Evolutionary conservation across 1,284 basidiomycete species (phyloP).

Genomic region (Pseudomicrostroma phylloplanum): DNA sequence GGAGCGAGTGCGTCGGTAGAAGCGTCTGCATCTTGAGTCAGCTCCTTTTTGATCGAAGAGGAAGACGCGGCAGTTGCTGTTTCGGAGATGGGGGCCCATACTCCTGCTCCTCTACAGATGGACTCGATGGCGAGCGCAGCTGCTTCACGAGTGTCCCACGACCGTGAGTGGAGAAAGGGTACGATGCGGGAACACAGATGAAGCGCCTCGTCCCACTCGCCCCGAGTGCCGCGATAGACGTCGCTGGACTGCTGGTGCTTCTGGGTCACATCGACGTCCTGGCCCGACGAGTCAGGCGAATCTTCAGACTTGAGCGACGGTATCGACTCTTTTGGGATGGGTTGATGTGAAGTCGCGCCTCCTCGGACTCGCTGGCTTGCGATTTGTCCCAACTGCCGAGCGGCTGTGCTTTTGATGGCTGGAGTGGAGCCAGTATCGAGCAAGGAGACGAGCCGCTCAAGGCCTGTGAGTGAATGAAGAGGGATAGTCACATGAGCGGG

Average conservation of each 20-base stretch:
- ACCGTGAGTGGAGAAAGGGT: slow-evolving; percentile 79
- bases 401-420: slow-evolving; percentile 78
- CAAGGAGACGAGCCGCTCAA: slow-evolving; percentile 83
- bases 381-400: slow-evolving; percentile 83
- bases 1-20: neutral
- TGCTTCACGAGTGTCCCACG: slow-evolving; percentile 75
- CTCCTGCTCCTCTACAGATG: slow-evolving; percentile 73
- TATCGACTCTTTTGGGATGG: neutral
- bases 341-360: slow-evolving; percentile 18
- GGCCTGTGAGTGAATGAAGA: slow-evolving; percentile 26
- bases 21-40: neutral
- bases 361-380: slow-evolving; percentile 58
- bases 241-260: slow-evolving; percentile 10
- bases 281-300: slow-evolving; percentile 4
- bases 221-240: slow-evolving; percentile 57
- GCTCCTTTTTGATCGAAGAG: neutral
- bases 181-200: slow-evolving; percentile 61
- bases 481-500: neutral
- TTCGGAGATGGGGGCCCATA: slow-evolving; percentile 58
- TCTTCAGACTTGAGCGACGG: neutral
- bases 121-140: slow-evolving; percentile 77
- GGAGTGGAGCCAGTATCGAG: slow-evolving; percentile 82
- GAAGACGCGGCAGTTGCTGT: neutral
- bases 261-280: neutral
- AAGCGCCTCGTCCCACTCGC: slow-evolving; percentile 60